Evolutionary conservation across 2,329 filamentous ascomycete species (phyloP), one percentile per base, ranked within the genome.

Genomic region (Diplocarpon mali): DNA sequence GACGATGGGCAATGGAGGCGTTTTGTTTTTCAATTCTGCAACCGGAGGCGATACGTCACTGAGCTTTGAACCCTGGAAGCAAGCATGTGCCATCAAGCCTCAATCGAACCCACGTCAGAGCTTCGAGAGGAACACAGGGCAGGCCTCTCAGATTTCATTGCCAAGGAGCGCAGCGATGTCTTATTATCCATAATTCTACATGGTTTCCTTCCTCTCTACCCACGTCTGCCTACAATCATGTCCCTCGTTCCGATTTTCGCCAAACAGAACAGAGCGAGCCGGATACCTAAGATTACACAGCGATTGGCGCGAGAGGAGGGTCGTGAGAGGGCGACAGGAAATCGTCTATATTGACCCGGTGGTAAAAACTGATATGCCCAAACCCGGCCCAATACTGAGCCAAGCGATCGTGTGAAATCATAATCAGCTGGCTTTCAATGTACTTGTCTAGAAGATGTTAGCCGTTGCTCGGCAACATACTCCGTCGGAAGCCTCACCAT

Each of bases 311-410:
- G 14, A 3, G 7, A 24, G 15, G 14, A 20, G 17, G 13, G 28
- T 45, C 42, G 10, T 35, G 30, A 1, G 15, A 14, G 15, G 53
- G 56, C 7, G 49, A 47, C n/a, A 61, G 36, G 35, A 77, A 71
- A 17, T 65, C 53, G 45, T 80, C 73, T 44, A 83, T 71, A 38
- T 80, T 61, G 3, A 83, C 73, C 44, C 78, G 67, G 54, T 76
- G 65, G 45, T 74, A 80, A 56, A 69, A 80, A 54, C 70, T 79
- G 38, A 82, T 73, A 45, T 79, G 73, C 0, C 70, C 69, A 51
- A 76, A 75, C 0, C 62, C 68, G 40, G 84, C 68, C 89, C 89
- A 95, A 60, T 87, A 83, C 60, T 90, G 85, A 2, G 87, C 89
- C 44, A 95, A 62, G 34, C 74, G 71, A 58, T 94, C 70, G n/a